phyloP scores from a whole-genome alignment of 2,329 filamentous ascomycete genomes.

The Colletotrichum australisinense region DNA sequence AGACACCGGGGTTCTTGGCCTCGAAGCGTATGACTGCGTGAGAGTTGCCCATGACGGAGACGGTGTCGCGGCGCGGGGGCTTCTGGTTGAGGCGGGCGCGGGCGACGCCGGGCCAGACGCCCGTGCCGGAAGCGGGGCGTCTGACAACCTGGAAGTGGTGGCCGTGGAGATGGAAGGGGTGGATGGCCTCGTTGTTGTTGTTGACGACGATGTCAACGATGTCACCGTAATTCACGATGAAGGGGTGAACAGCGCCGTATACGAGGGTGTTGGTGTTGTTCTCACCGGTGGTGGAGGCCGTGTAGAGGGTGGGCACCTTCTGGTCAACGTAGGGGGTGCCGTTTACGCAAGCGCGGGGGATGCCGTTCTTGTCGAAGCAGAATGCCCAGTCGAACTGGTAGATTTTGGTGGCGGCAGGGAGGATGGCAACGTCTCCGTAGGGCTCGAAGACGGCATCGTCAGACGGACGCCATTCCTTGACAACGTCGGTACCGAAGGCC shows the following conservation, averaged over 20 bases:
- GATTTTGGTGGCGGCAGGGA: slow-evolving; percentile 64
- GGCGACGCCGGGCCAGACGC: slow-evolving; percentile 48
- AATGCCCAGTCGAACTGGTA: slow-evolving; percentile 68
- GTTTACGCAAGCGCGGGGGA: slow-evolving; percentile 73
- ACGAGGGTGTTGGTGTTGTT: slow-evolving; percentile 53
- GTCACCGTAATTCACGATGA: slow-evolving; percentile 50
- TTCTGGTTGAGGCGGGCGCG: slow-evolving; percentile 40
- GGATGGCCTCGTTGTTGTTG: slow-evolving; percentile 58
- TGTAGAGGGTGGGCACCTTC: slow-evolving; percentile 78
- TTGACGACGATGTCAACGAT: slow-evolving; percentile 62
- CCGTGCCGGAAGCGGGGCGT: slow-evolving; percentile 48
- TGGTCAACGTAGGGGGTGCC: slow-evolving; percentile 74
- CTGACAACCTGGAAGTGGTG: slow-evolving; percentile 67
- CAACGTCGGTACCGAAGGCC: slow-evolving; percentile 43
- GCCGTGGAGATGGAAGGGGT: slow-evolving; percentile 66
- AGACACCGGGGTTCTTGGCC: slow-evolving; percentile 65
- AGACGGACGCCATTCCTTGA: slow-evolving; percentile 59
- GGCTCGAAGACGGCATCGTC: slow-evolving; percentile 73
- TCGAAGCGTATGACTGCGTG: slow-evolving; percentile 63
- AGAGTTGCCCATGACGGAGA: slow-evolving; percentile 53
- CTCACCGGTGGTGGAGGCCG: slow-evolving; percentile 68
- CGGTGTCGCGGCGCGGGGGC: slow-evolving; percentile 51
- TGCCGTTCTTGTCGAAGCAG: slow-evolving; percentile 70
- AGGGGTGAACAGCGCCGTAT: slow-evolving; percentile 57
- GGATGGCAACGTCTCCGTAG: slow-evolving; percentile 60